Evolutionary conservation across 306 rosid genomes (phyloP), one percentile per base, ranked within the genome.

Genomic region (Aeschynomene evenia): DNA sequence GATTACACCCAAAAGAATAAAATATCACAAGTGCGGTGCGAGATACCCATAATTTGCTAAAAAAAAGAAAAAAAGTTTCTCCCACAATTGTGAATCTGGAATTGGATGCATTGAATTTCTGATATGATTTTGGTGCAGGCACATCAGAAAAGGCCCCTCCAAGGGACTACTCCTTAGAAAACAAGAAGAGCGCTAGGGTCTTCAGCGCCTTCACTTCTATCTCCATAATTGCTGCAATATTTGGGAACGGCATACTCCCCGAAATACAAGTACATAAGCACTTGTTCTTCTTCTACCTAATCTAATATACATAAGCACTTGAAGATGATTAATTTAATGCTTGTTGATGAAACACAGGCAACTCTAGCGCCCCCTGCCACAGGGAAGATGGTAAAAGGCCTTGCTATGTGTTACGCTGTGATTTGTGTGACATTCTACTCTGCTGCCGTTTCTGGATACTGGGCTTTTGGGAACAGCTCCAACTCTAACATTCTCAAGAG

Each of bases 301-400:
- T n/a, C n/a, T n/a, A n/a, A n/a, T n/a, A n/a, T n/a, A n/a, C n/a
- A n/a, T n/a, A n/a, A n/a, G n/a, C n/a, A n/a, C n/a, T n/a, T n/a
- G n/a, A n/a, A n/a, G n/a, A n/a, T n/a, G n/a, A n/a, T n/a, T n/a
- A n/a, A n/a, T n/a, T n/a, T n/a, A n/a, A n/a, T n/a, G n/a, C n/a
- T n/a, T n/a, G n/a, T n/a, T n/a, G n/a, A n/a, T n/a, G n/a, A n/a
- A n/a, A 69, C 79, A 16, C 88, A 93, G 98, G 98, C 98, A 58
- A 94, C 98, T 66, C 80, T 94, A 77, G 97, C 97, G 5, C 97
- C 98, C 52, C 98, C 98, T 57, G 96, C 91, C 23, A 79, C 90
- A 15, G 98, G 98, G 76, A 94, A 94, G 90, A 94, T 94, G 97
- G 85, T 88, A 14, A 94, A 90, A 74, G 98, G 97, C 11, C 97